Base-by-base conservation (phyloP, 169 alveolate species). In the Eimeria sp. region DNA sequence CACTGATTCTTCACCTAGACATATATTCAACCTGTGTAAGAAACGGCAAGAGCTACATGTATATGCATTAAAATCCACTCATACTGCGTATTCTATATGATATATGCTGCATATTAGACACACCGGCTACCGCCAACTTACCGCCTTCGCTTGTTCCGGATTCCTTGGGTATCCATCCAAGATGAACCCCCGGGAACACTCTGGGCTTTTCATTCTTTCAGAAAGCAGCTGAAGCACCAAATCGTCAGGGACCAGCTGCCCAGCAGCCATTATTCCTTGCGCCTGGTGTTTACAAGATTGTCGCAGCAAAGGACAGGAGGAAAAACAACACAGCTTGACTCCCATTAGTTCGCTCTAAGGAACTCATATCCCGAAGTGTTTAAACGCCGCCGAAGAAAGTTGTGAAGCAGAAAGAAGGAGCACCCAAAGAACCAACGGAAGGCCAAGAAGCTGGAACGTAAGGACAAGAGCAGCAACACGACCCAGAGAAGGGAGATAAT, bases 81-180 rank as follows among this genome's bases (percentile, higher is more conserved):
- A 16, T 54, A 16, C 63, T 54, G 18, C 63, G 18, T 54, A 13
- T 16, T 54, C 63, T 54, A 13, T 10, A 54, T 54, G 63, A 54
- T 13, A 54, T 54, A 54, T 34, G 40, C 40, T 34, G 40, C 11
- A 10, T 16, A 13, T 54, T 0, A 94, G 57, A 20, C 61, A 51
- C 76, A 75, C 94, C 58, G 80, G 61, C 30, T 61, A 16, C 47
- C 80, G 73, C 20, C 61, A 14, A 5, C 92, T 72, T 43, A 95
- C 94, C 25, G 49, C 72, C 6, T 76, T 45, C 5, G 99, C 99
- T 94, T 99, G 99, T 61, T 98, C 97, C 49, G 96, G 95, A 89
- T 99, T 99, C 78, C 99, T 95, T 51, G 99, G 99, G 97, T 98
- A 99, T 40, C 99, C 99, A 93, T 99, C 99, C 65, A 99, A 96